phyloP scores from a whole-genome alignment of 495 filamentous ascomycete species.

The Penicillium cinerascens region DNA sequence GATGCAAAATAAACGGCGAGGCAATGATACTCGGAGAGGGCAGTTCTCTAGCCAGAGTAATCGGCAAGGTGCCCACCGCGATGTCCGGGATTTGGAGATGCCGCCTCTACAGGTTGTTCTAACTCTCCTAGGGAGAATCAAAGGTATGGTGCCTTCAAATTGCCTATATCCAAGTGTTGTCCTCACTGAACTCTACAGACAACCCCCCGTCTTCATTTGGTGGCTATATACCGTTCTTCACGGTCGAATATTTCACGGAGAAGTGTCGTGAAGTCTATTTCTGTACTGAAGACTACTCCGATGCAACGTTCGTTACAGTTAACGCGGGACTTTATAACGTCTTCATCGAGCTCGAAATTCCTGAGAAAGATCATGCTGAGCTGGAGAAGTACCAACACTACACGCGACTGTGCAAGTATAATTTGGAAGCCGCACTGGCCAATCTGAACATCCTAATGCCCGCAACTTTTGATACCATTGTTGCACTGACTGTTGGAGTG shows the following conservation, averaged over 20 bases:
- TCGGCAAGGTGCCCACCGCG: slow-evolving; percentile 32
- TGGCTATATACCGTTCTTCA: slow-evolving; percentile 38
- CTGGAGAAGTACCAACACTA: slow-evolving; percentile 39
- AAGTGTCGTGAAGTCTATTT: slow-evolving; percentile 59
- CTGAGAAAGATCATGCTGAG: slow-evolving; percentile 22
- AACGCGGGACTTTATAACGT: slow-evolving; percentile 56
- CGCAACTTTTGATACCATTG: slow-evolving; percentile 53
- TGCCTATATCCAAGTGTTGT: background rate
- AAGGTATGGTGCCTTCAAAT: slow-evolving; percentile 28
- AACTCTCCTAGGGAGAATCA: slow-evolving; percentile 46
- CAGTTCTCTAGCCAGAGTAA: slow-evolving; percentile 43
- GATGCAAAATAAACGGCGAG: slow-evolving; percentile 42
- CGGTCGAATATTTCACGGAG: slow-evolving; percentile 54
- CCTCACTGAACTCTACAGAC: slow-evolving; percentile 12
- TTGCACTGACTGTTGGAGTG: slow-evolving; percentile 57
- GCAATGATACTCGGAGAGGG: slow-evolving; percentile 34
- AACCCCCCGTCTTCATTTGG: slow-evolving; percentile 21
- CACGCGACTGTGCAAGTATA: slow-evolving; percentile 47
- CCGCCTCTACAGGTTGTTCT: slow-evolving; percentile 53
- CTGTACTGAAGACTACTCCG: slow-evolving; percentile 52
- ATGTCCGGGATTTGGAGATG: slow-evolving; percentile 50
- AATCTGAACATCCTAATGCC: slow-evolving; percentile 58
- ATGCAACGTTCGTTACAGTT: slow-evolving; percentile 53
- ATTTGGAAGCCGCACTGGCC: slow-evolving; percentile 56
- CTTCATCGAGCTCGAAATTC: slow-evolving; percentile 48